phyloP scores from a whole-genome alignment of 2,329 filamentous ascomycete species.

The Colletotrichum eremochloae region DNA sequence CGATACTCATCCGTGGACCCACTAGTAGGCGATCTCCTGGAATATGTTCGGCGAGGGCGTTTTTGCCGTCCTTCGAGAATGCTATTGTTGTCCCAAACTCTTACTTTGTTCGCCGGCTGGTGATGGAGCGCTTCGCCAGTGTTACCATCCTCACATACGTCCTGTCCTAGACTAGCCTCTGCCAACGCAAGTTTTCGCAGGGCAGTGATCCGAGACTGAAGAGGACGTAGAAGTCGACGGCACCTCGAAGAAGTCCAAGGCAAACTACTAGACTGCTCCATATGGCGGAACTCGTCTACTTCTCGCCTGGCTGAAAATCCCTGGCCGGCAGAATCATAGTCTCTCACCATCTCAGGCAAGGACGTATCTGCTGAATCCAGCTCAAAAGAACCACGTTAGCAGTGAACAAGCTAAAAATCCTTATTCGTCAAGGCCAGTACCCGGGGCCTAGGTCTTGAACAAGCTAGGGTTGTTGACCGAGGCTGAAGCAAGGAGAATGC shows the following conservation, averaged over 20 bases:
- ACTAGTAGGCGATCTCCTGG: conserved; percentile 14
- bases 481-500: background rate
- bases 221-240: conserved; percentile 60
- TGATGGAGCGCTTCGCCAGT: background rate
- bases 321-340: too few species aligned
- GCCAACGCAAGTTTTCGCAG: conserved; percentile 53
- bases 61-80: conserved; percentile 43
- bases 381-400: background rate
- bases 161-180: conserved; percentile 13
- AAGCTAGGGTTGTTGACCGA: background rate
- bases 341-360: background rate
- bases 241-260: conserved; percentile 63
- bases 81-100: conserved; percentile 12
- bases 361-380: background rate
- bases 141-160: background rate
- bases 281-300: background rate
- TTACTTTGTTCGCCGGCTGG: conserved; percentile 15
- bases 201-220: conserved; percentile 58
- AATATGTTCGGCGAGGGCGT: conserved; percentile 40
- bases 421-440: too few species aligned
- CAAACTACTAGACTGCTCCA: background rate
- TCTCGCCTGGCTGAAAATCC: background rate
- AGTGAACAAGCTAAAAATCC: background rate
- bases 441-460: too few species aligned
- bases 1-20: background rate